A percentile compares a stretch with the other conserved stretches of the same genome.
phyloP scores from a whole-genome alignment of 1,284 basidiomycete species.

The Ganoderma meredithae region DNA sequence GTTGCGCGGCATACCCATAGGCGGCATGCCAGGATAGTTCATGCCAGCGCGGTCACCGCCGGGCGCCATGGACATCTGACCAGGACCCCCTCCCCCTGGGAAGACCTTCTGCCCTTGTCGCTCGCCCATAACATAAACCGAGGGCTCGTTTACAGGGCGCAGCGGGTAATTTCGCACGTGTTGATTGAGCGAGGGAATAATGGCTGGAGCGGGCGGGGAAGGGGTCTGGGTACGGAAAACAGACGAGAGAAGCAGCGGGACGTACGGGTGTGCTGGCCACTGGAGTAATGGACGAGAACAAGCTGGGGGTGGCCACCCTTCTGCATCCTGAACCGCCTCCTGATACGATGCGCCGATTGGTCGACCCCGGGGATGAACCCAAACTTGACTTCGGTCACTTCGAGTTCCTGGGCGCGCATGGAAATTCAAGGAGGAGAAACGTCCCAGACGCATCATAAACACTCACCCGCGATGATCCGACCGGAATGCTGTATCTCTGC shows the following conservation, averaged over 20 bases:
- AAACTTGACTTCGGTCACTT: constrained; percentile 72
- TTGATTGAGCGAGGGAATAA: constrained; percentile 62
- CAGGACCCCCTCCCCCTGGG: constrained; percentile 34
- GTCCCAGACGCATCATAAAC: not conserved
- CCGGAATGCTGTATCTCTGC: constrained; percentile 60
- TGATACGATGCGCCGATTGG: constrained; percentile 63
- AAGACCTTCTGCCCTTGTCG: constrained; percentile 70
- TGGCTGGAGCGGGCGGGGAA: constrained; percentile 48
- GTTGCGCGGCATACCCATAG: constrained; percentile 37
- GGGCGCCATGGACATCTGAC: constrained; percentile 22
- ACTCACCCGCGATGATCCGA: constrained; percentile 57
- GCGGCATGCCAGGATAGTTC: constrained; percentile 17
- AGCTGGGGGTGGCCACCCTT: constrained; percentile 77
- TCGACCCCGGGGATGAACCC: constrained; percentile 79
- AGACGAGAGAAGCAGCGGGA: constrained; percentile 29
- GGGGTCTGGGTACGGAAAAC: constrained; percentile 16
- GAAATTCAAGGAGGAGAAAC: not conserved
- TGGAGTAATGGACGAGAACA: constrained; percentile 74
- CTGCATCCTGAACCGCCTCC: constrained; percentile 71
- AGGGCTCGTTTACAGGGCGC: constrained; percentile 65
- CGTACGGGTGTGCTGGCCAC: constrained; percentile 67
- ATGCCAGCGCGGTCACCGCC: constrained; percentile 21
- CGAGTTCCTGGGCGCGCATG: constrained; percentile 63
- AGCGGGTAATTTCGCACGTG: constrained; percentile 76
- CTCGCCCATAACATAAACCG: constrained; percentile 73